Conservation (phyloP, 441 rosid species). For the Jatropha multifida region DNA sequence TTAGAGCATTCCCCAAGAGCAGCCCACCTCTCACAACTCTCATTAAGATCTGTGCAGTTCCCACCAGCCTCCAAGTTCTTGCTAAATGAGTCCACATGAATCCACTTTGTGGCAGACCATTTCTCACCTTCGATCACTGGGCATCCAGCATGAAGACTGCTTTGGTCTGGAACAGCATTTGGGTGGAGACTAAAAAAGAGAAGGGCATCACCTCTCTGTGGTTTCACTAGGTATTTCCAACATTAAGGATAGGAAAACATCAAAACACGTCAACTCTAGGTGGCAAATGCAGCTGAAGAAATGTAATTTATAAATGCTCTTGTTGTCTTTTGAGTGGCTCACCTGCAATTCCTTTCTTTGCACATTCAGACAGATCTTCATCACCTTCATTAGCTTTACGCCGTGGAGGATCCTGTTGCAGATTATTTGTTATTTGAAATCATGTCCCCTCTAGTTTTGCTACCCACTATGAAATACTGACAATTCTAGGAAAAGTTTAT, state of each 20-base stretch:
- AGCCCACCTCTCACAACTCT: constrained; percentile 91
- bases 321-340: constrained; percentile 2
- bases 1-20: constrained; percentile 88
- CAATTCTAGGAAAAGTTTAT: neutral
- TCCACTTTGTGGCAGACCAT: constrained; percentile 99
- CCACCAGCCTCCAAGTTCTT: neutral
- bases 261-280: constrained; percentile 13
- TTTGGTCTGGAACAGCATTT: constrained; percentile 66
- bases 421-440: constrained; percentile 21
- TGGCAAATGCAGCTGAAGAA: neutral
- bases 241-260: neutral
- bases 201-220: constrained; percentile 80
- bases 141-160: constrained; percentile 92
- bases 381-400: constrained; percentile 44
- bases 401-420: constrained; percentile 58
- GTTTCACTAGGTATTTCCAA: constrained; percentile 61
- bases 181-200: constrained; percentile 76
- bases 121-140: constrained; percentile 96
- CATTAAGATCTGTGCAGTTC: constrained; percentile 18
- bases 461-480: neutral
- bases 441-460: neutral
- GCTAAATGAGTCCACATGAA: constrained; percentile 66
- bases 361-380: constrained; percentile 89
- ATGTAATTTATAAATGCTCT: constrained; percentile 5
- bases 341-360: constrained; percentile 91